Evolutionary conservation across 2,329 filamentous ascomycete species (phyloP).

Genomic region (Venturia aucupariae): DNA sequence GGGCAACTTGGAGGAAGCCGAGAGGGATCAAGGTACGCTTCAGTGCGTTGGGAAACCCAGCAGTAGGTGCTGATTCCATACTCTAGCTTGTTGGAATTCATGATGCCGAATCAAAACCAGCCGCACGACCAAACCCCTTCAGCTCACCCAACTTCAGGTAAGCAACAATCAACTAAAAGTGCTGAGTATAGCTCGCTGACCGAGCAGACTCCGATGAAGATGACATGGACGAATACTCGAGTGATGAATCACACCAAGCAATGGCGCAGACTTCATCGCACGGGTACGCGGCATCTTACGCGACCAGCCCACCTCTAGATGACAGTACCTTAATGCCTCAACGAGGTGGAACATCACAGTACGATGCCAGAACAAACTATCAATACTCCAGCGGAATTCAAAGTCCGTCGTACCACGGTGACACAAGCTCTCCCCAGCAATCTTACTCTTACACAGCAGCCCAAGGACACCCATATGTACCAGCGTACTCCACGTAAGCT

Average conservation of each 20-base stretch:
- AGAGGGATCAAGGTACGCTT: neutral
- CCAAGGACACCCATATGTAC: neutral
- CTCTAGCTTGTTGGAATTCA: slow-evolving; percentile 29
- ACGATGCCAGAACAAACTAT: slow-evolving; percentile 16
- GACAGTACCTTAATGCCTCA: neutral
- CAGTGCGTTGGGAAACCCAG: neutral
- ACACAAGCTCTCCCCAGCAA: slow-evolving; percentile 1
- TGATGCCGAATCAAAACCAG: slow-evolving; percentile 32
- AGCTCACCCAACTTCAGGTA: slow-evolving; percentile 16
- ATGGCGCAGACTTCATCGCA: slow-evolving; percentile 4
- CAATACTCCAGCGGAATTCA: slow-evolving; percentile 16
- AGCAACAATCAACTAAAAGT: neutral
- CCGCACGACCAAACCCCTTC: slow-evolving; percentile 16
- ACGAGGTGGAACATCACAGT: neutral
- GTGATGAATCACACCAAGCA: neutral
- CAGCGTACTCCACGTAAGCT: slow-evolving; percentile 8
- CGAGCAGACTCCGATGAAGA: neutral
- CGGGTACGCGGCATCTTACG: slow-evolving; percentile 13
- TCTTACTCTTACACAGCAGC: neutral
- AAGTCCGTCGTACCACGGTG: slow-evolving; percentile 1
- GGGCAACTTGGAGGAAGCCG: neutral
- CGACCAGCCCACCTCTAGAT: slow-evolving; percentile 6
- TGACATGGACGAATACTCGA: neutral
- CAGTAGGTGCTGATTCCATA: slow-evolving; percentile 5
- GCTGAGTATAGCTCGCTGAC: neutral